Evolutionary conservation across 2,329 filamentous ascomycete genomes (phyloP).

Genomic region (Penicillium brevicompactum): DNA sequence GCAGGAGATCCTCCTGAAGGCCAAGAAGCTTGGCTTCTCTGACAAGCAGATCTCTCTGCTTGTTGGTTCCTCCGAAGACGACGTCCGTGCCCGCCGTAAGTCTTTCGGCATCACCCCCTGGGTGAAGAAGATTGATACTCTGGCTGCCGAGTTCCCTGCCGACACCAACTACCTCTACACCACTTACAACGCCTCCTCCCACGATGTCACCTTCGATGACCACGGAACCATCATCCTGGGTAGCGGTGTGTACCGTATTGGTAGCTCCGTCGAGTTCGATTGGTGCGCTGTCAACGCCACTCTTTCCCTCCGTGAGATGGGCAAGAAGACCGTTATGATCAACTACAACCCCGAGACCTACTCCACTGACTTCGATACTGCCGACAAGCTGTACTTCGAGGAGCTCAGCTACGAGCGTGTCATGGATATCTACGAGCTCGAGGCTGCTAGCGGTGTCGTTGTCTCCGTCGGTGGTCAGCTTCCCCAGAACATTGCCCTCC

Average conservation of each 20-base stretch:
- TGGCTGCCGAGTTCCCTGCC: conserved; percentile 94
- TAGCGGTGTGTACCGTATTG: conserved; percentile 95
- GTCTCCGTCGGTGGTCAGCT: conserved; percentile 96
- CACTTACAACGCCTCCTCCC: conserved; percentile 92
- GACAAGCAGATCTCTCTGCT: conserved; percentile 91
- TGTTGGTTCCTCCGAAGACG: conserved; percentile 82
- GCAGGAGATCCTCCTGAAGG: conserved; percentile 83
- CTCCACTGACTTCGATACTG: conserved; percentile 81
- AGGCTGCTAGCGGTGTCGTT: conserved; percentile 80
- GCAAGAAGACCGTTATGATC: conserved; percentile 97
- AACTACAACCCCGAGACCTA: conserved; percentile 87
- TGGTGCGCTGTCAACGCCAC: conserved; percentile 96
- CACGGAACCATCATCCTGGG: conserved; percentile 87
- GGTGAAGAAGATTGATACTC: conserved; percentile 98
- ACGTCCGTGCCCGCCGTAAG: conserved; percentile 82
- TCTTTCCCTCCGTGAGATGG: conserved; percentile 77
- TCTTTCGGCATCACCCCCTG: conserved; percentile 88
- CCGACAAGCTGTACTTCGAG: conserved; percentile 94
- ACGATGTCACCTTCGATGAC: conserved; percentile 93
- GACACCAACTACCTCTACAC: conserved; percentile 96
- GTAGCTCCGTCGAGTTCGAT: conserved; percentile 96
- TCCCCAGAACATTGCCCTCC: conserved; percentile 94
- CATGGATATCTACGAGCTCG: conserved; percentile 98
- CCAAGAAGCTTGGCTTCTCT: conserved; percentile 97
- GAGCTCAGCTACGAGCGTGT: conserved; percentile 96